Base-by-base conservation (phyloP, 2,329 filamentous ascomycete species). In the Botryotinia narcissicola region DNA sequence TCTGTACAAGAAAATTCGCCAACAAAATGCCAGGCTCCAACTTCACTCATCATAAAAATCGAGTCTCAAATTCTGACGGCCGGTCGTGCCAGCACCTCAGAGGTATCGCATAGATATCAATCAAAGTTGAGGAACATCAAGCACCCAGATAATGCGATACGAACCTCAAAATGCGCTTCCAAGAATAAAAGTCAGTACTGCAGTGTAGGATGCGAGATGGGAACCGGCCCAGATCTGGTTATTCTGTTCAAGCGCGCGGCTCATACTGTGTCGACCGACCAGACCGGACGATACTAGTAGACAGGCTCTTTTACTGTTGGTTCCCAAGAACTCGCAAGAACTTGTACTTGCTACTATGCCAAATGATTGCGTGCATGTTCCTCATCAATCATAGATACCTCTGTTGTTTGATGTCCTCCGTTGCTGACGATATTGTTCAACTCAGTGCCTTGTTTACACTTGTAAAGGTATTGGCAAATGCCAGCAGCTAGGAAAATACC, bases 301-400 rank as follows among this genome's bases (percentile, higher is more conserved):
- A 20, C 14, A 29, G 20, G 25, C 25, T 29, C n/a, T 40, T 42
- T 44, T 18, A 20, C n/a, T 20, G 25, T 42, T 42, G 60, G 59
- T 18, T 57, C 51, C 8, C n/a, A 1, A 18, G 18, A 9, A 9
- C 0, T 3, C 14, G 7, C 14, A 1, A 12, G n/a, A 29, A 16
- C 51, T 16, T 32, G 16, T 18, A 16, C n/a, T 32, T 32, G 51
- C 51, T 57, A 29, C 14, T 57, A 29, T 32, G 14, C 7, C 51
- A 32, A 9, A 57, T 6, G 14, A 57, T 18, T 32, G 51, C 29
- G 7, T 57, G 51, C 25, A 29, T 57, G 14, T 29, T 57, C n/a
- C 8, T 57, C n/a, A 29, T 57, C n/a, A 57, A n/a, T n/a, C 25
- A 54, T 14, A n/a, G 25, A 54, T 16, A 18, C n/a, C 51, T 57